Percentiles rank a stretch among this genome's conserved stretches.
These are phyloP conservation scores for Globisporangium okanoganense DNA, from an alignment of 352 stramenopile genomes.

Conservation along the genomic window DNA sequence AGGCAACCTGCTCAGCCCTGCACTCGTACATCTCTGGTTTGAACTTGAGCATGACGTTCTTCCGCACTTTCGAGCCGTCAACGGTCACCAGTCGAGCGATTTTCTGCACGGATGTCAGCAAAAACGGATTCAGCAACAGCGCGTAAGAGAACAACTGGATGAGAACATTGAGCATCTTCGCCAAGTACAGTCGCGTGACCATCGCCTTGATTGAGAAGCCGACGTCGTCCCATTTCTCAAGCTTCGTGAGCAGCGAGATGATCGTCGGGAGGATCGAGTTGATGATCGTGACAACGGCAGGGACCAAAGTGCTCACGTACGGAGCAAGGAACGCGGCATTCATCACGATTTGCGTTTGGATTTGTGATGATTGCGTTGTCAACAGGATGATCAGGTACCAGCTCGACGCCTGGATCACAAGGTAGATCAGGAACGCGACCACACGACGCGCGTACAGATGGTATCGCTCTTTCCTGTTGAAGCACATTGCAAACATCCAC, in stretches of 20 bases:
- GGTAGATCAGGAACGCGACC: constrained; percentile 52
- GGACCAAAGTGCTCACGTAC: constrained; percentile 64
- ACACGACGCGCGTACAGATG: constrained; percentile 47
- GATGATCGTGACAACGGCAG: constrained; percentile 67
- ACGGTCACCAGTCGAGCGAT: constrained; percentile 34
- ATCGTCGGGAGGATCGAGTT: constrained; percentile 65
- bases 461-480: constrained; percentile 44
- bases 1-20: constrained; percentile 58
- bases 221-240: constrained; percentile 78
- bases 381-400: constrained; percentile 75
- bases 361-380: constrained; percentile 60
- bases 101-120: constrained; percentile 40
- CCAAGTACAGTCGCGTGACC: constrained; percentile 73
- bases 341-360: constrained; percentile 40
- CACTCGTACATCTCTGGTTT: constrained; percentile 47
- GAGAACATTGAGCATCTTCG: constrained; percentile 81
- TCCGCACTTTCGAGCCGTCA: constrained; percentile 37
- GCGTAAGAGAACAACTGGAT: constrained; percentile 78
- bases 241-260: constrained; percentile 54
- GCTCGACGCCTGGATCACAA: constrained; percentile 54
- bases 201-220: constrained; percentile 82
- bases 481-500: neutral
- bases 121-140: constrained; percentile 59
- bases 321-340: constrained; percentile 40
- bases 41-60: constrained; percentile 69